These are phyloP conservation scores for Aspergillus ostianus DNA, from an alignment of 495 filamentous ascomycete species.

Conservation along the genomic window DNA sequence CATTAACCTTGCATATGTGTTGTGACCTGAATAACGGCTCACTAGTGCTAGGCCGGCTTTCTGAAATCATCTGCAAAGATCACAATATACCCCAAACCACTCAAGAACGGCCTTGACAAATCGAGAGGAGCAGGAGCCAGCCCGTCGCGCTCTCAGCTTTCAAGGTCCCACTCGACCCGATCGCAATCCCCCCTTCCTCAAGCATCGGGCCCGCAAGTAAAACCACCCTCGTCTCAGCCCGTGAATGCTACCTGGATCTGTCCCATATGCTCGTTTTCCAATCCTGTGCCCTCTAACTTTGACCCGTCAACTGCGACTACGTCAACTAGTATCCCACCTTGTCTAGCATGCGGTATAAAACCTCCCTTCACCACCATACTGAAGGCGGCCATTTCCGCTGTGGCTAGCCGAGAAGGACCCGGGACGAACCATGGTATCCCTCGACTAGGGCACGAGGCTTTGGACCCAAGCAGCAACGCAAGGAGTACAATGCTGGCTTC, in stretches of 20 bases:
- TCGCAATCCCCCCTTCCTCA: constrained; percentile 30
- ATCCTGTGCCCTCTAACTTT: constrained; percentile 90
- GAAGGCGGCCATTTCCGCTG: constrained; percentile 77
- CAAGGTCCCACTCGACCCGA: constrained; percentile 18
- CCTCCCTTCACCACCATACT: constrained; percentile 76
- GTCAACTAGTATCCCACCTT: constrained; percentile 77
- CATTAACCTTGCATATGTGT: constrained; percentile 7
- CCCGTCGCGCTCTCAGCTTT: constrained; percentile 30
- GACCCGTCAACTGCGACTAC: constrained; percentile 74
- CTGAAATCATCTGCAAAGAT: constrained; percentile 94
- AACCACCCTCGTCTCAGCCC: constrained; percentile 27
- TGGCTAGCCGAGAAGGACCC: constrained; percentile 49
- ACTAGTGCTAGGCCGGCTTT: constrained; percentile 71
- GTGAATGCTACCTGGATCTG: constrained; percentile 90
- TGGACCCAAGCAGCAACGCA: constrained; percentile 11
- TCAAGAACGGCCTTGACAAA: constrained; percentile 49
- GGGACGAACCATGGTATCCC: constrained; percentile 19
- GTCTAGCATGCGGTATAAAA: constrained; percentile 90
- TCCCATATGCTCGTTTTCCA: constrained; percentile 96
- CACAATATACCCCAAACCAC: constrained; percentile 75
- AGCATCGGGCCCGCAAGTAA: constrained; percentile 15
- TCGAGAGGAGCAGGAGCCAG: constrained; percentile 34
- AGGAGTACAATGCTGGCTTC: neutral
- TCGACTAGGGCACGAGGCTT: constrained; percentile 12
- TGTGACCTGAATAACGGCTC: constrained; percentile 11